phyloP scores from a whole-genome alignment of 352 stramenopile genomes.

The Poterioochromonas sp. region DNA sequence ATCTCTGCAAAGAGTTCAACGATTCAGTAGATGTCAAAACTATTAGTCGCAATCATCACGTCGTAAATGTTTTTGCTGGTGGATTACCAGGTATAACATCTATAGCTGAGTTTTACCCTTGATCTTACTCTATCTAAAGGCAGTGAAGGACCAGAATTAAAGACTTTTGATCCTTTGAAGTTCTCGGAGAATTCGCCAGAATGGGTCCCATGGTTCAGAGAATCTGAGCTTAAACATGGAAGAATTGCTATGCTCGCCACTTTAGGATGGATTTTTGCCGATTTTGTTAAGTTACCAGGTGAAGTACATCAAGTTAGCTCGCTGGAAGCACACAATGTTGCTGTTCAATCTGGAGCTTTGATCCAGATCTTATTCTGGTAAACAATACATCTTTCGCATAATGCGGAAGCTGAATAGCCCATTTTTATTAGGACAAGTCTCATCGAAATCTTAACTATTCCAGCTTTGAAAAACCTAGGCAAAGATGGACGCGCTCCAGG shows the following conservation, averaged over 20 bases:
- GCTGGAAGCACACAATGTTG: constrained; percentile 45
- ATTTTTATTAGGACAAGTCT: constrained; percentile 43
- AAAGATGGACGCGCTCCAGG: neutral
- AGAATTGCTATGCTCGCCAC: constrained; percentile 59
- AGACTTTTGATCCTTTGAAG: constrained; percentile 60
- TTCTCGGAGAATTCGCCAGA: constrained; percentile 57
- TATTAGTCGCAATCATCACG: neutral
- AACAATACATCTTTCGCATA: constrained; percentile 44
- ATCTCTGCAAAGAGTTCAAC: neutral
- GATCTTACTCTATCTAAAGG: too few species aligned
- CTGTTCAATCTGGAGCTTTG: constrained; percentile 45
- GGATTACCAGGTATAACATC: neutral
- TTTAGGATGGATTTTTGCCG: constrained; percentile 48
- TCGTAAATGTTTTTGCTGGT: neutral
- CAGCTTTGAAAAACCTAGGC: constrained; percentile 40
- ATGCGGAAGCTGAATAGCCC: too few species aligned
- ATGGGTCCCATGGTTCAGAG: constrained; percentile 58
- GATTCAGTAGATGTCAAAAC: neutral
- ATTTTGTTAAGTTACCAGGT: constrained; percentile 41
- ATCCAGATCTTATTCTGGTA: constrained; percentile 40
- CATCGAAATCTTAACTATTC: constrained; percentile 39
- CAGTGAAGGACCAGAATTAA: neutral
- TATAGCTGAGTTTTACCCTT: too few species aligned
- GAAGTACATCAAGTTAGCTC: constrained; percentile 44
- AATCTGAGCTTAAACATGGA: constrained; percentile 62